Percentiles rank a stretch among this genome's conserved stretches.
phyloP scores from a whole-genome alignment of 1,284 basidiomycete genomes.

The Trichosporon coremiiforme region DNA sequence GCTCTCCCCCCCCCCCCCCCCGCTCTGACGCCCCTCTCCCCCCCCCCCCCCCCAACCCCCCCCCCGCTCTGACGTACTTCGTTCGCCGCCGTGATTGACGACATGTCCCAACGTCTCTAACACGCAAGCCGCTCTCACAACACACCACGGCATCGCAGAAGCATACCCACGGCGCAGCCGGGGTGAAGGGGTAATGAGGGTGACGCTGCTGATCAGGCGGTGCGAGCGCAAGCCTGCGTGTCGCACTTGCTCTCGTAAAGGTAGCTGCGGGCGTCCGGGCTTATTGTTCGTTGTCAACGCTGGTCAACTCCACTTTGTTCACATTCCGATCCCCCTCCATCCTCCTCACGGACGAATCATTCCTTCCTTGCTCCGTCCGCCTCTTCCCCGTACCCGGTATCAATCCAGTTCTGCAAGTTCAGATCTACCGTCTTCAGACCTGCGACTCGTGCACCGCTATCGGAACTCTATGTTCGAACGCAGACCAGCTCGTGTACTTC shows the following conservation, averaged over 20 bases:
- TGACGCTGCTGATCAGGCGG: not conserved
- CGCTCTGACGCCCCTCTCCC: too few species aligned
- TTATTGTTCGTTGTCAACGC: not conserved
- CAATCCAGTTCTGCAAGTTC: not conserved
- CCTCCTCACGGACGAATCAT: not conserved
- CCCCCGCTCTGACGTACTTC: too few species aligned
- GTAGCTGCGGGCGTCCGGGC: not conserved
- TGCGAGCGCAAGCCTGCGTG: too few species aligned
- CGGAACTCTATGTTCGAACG: not conserved
- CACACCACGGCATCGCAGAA: not conserved
- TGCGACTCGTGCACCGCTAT: not conserved
- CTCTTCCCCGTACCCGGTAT: not conserved
- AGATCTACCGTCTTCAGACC: not conserved
- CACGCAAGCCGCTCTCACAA: not conserved
- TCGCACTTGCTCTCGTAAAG: too few species aligned
- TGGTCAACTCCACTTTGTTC: not conserved
- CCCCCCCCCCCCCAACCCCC: too few species aligned
- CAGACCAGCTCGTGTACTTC: not conserved
- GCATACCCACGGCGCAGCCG: not conserved
- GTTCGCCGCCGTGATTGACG: too few species aligned
- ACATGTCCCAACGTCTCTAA: too few species aligned
- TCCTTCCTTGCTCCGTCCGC: not conserved
- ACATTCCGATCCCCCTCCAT: too few species aligned
- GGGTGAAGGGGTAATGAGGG: not conserved
- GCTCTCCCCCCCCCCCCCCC: too few species aligned